Evolutionary conservation across 495 filamentous ascomycete species (phyloP), one percentile per base, ranked within the genome.

Genomic region (Penicillium flavigenum): DNA sequence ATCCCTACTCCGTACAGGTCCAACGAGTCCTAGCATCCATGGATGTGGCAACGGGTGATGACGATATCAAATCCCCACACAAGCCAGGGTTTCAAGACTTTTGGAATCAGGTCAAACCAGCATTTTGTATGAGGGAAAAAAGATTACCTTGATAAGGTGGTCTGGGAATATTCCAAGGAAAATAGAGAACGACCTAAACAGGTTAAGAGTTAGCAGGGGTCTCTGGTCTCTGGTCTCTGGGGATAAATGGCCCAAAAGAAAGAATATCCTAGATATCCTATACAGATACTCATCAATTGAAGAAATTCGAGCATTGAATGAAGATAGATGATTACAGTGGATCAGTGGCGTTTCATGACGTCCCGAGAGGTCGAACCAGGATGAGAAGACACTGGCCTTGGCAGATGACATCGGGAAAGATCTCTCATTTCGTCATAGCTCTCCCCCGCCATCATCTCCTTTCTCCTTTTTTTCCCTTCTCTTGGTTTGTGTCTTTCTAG

Each of bases 401-500:
- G 51, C 51, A 53, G 39, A 69, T 69, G 66, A 69, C 67, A 70
- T 70, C 67, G 63, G 49, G 54, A 32, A 32, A 53, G 55, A 55
- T 63, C 59, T 24, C 46, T 42, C 56, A 38, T 62, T 48, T 48
- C 64, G 65, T 68, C 60, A 67, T 71, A 61, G 68, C 54, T 61
- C 27, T 82, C 86, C 73, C 90, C 88, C 6, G 89, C 89, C 48
- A 92, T 72, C 48, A 88, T 84, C 54, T 80, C 78, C 70, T 92
- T 88, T 61, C 86, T 88, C 88, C 56, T 81, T 73, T 70, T 83
- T 84, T 86, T 75, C 88, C 20, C 20, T 20, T 20, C 60, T 82
- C 76, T 47, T 46, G 20, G 2, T 47, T 31, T 22, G 22, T 22
- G 3, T 17, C 12, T 50, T 24, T 38, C 9, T 1, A 5, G 29